Base-by-base conservation (phyloP, 2,329 filamentous ascomycete species). In the Xylaria arbuscula region DNA sequence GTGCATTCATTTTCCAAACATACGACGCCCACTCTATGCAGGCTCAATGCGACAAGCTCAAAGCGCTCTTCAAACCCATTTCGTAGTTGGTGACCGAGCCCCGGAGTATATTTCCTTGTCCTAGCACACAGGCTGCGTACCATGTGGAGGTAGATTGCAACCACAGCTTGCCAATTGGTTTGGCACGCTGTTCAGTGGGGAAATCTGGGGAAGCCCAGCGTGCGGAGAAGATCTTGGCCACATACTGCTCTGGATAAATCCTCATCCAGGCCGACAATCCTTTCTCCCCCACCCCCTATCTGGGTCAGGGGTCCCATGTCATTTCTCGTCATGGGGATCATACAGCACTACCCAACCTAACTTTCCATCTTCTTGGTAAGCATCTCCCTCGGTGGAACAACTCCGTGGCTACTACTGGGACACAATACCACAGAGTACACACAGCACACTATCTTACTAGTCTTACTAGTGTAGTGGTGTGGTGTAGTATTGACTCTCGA, bases 121-220 rank as follows among this genome's bases (percentile, higher is more conserved):
- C 45, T 10, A 48, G 51, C 32, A 40, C 15, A 34, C 4, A 32
- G 48, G 47, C 36, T n/a, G 9, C 36, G n/a, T 36, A 22, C 54
- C 36, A 28, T 24, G 54, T 62, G 48, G 48, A 47, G 19, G 17
- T 22, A 38, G 19, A 50, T 55, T 51, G 28, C 5, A 48, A 59
- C 40, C 15, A 3, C 54, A 47, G 28, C n/a, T 53, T 42, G 60
- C 32, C 50, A 42, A 56, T 34, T 22, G 38, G 45, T 34, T 32
- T 54, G 45, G 13, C 42, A 58, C 42, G 22, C 40, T 42, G 38
- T 50, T 54, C 11, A 22, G 67, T 69, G 67, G 67, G 54, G 67
- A 66, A 69, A 61, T 66, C 67, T 69, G 67, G 67, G 67, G 67
- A 69, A 66, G 36, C 58, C 51, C 51, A 53, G 32, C 17, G 48